Evolutionary conservation across 768 basidiomycete genomes (phyloP).

Genomic region (Agrocybe pediades): DNA sequence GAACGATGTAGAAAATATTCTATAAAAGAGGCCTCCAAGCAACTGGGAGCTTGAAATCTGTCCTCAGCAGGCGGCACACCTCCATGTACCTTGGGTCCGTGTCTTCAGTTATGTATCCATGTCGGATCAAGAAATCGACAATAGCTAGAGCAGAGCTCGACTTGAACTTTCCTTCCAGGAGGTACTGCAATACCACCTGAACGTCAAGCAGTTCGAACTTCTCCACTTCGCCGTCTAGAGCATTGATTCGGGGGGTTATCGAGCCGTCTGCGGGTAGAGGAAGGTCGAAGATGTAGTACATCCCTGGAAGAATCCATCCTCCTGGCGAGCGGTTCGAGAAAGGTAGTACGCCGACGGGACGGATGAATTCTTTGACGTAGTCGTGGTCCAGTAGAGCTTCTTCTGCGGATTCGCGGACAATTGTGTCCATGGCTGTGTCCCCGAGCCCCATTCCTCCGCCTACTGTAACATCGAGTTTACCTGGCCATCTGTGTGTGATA

Average conservation of each 20-base stretch:
- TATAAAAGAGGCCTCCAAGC: conserved; percentile 23
- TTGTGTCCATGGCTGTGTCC: conserved; percentile 34
- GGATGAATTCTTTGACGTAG: conserved; percentile 32
- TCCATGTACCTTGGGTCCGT: conserved; percentile 33
- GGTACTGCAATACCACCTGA: conserved; percentile 29
- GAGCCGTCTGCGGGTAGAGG: conserved; percentile 35
- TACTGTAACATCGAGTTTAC: conserved; percentile 43
- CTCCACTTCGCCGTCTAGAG: conserved; percentile 44
- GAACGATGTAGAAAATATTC: background rate
- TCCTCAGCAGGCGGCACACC: conserved; percentile 27
- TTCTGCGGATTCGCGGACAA: conserved; percentile 43
- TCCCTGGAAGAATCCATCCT: conserved; percentile 45
- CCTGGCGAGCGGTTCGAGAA: conserved; percentile 44
- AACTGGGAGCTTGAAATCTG: conserved; percentile 26
- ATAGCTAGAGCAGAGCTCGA: conserved; percentile 44
- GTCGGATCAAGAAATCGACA: conserved; percentile 41
- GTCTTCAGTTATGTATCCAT: conserved; percentile 33
- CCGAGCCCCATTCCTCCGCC: conserved; percentile 45
- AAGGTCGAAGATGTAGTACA: conserved; percentile 47
- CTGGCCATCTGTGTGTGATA: conserved; percentile 30
- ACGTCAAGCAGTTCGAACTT: conserved; percentile 39
- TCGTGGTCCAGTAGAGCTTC: conserved; percentile 41
- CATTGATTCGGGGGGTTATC: conserved; percentile 35
- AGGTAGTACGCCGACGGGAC: conserved; percentile 37
- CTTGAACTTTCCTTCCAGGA: conserved; percentile 40